Base-by-base conservation (phyloP, 495 filamentous ascomycete genomes). In the Niebla homalea region DNA sequence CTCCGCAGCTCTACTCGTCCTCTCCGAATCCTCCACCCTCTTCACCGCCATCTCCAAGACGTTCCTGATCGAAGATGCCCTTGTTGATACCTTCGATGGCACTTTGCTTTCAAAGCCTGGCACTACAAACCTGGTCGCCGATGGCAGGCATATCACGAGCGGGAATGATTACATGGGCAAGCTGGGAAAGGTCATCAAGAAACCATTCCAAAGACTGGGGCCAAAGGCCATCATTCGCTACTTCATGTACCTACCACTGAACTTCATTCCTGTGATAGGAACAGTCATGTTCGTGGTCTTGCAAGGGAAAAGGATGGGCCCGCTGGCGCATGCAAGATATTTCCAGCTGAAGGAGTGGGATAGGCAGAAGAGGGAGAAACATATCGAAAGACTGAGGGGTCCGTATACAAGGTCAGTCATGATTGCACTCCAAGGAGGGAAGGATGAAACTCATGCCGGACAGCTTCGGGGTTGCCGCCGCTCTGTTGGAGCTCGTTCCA, bases 51-150 rank as follows among this genome's bases (percentile, higher is more conserved):
- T 95, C 32, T 79, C 84, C 16, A 80, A 80, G 46, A 80, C 78
- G 36, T 90, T 87, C 51, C 60, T 95, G 48, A 73, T 93, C 20
- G 78, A 85, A 46, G 85, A 87, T 38, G 81, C 84, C 0, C 71
- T 96, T 5, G 67, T 92, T 20, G 89, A 98, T 61, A 92, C 87
- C 3, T 98, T 98, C 56, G 92, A 98, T 60, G 87, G 83, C 14
- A 83, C 85, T 0, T 68, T 90, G 10, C 52, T 89, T 0, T 67
- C 74, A 8, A 69, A 69, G 36, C 71, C 73, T 19, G 45, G 25
- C 45, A 67, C 72, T 32, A 61, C 77, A 44, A 50, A 66, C 3
- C 69, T 95, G 2, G 78, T 98, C 7, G 66, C 72, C 0, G 73
- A 81, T 42, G 85, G 87, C 0, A 74, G 92, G n/a, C 70, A 87